phyloP scores from a whole-genome alignment of 805 yeast genomes.

The Nakazawaea ernobii region DNA sequence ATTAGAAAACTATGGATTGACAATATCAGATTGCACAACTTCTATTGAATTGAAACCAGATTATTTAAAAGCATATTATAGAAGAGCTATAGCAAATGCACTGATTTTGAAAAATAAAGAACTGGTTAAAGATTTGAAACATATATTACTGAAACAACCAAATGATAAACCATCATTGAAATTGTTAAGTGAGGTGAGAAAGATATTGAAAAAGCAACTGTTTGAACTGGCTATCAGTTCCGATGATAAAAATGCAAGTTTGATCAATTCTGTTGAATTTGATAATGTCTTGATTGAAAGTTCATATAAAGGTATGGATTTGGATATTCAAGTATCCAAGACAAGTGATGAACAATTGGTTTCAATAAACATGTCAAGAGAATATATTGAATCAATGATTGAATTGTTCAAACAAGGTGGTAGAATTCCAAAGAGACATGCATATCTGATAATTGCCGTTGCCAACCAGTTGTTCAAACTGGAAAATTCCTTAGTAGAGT shows the following conservation, averaged over 20 bases:
- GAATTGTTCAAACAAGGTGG: constrained; percentile 69
- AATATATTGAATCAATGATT: constrained; percentile 62
- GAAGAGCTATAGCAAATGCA: constrained; percentile 77
- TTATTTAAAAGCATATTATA: constrained; percentile 76
- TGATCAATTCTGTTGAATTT: constrained; percentile 42
- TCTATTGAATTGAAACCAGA: constrained; percentile 64
- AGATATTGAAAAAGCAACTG: constrained; percentile 63
- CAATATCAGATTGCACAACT: constrained; percentile 68
- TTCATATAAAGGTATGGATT: constrained; percentile 52
- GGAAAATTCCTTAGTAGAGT: constrained; percentile 75
- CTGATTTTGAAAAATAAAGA: constrained; percentile 73
- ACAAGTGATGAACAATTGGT: constrained; percentile 26
- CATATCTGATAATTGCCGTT: constrained; percentile 72
- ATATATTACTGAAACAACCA: constrained; percentile 58
- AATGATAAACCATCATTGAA: constrained; percentile 61
- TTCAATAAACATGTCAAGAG: constrained; percentile 39
- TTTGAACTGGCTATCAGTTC: constrained; percentile 85
- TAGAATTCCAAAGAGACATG: constrained; percentile 72
- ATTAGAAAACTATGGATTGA: constrained; percentile 79
- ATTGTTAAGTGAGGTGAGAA: constrained; percentile 56
- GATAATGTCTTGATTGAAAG: constrained; percentile 44
- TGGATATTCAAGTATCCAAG: constrained; percentile 35
- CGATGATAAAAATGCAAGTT: constrained; percentile 46
- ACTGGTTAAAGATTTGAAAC: constrained; percentile 64
- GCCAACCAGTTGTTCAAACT: constrained; percentile 56